Conservation (phyloP, 2,329 filamentous ascomycete genomes). For the Helicocarpus griseus region DNA sequence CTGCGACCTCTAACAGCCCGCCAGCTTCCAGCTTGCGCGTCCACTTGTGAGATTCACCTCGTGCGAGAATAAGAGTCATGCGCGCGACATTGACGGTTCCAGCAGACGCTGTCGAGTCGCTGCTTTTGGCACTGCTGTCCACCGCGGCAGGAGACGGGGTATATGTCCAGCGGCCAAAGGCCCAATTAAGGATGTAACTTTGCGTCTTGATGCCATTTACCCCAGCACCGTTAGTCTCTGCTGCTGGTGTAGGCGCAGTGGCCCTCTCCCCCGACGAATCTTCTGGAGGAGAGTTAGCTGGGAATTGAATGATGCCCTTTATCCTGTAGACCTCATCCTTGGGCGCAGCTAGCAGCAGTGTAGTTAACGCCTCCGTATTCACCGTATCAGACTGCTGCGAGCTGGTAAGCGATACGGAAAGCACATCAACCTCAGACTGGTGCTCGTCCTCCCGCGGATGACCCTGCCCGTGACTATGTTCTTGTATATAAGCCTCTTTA, state of each 20-base stretch:
- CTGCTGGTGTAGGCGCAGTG: conserved; percentile 21
- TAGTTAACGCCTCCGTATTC: conserved; percentile 50
- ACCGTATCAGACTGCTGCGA: conserved; percentile 40
- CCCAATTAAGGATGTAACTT: conserved; percentile 93
- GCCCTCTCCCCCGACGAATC: conserved; percentile 37
- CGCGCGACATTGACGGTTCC: conserved; percentile 22
- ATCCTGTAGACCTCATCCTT: conserved; percentile 96
- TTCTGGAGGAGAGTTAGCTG: conserved; percentile 32
- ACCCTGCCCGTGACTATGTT: conserved; percentile 26
- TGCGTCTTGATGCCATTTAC: conserved; percentile 12
- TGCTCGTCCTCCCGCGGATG: conserved; percentile 47
- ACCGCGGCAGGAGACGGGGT: conserved; percentile 45
- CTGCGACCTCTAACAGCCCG: conserved; percentile 20
- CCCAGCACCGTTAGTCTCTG: not conserved
- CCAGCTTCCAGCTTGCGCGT: conserved; percentile 38
- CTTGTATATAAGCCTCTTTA: conserved; percentile 11
- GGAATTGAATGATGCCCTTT: conserved; percentile 56
- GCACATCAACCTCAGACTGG: conserved; percentile 78
- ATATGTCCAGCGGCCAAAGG: conserved; percentile 91
- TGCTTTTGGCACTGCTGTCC: conserved; percentile 17
- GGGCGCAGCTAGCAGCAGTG: conserved; percentile 59
- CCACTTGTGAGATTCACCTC: conserved; percentile 40
- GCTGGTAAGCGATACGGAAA: conserved; percentile 63
- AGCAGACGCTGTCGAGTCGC: not conserved
- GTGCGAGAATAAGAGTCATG: conserved; percentile 39